Evolutionary conservation across 2,329 filamentous ascomycete species (phyloP), one percentile per base, ranked within the genome.

Genomic region (Emericellopsis atlantica): DNA sequence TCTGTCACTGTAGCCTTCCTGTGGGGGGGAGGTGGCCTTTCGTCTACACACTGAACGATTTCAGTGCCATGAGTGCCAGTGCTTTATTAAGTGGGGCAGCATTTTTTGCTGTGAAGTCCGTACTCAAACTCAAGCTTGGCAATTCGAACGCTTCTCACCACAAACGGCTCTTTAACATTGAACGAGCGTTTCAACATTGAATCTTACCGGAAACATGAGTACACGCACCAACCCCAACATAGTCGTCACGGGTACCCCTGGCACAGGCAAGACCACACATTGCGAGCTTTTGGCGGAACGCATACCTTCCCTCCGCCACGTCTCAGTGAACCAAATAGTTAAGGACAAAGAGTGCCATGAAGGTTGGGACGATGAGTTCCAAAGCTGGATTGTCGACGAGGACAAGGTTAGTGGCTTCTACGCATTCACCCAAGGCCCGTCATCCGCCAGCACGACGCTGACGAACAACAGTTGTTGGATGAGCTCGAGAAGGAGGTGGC

Each of bases 261-360:
- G 92, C 42, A 87, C 93, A 23, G 92, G 92, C 55, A 98, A 98
- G 67, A 95, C 89, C 15, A 93, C 85, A 7, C 89, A 95, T 59
- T 86, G 84, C 56, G 85, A 94, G 60, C 72, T 78, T 52, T 67
- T 98, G 38, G 85, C 86, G 6, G 71, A 82, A 55, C 77, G 74
- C 44, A 84, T 82, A 8, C 32, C 32, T 15, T 84, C 82, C 2
- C 66, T 96, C 48, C 81, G 79, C 52, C 89, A 95, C 59, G 61
- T 98, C 12, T 83, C 83, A 9, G 78, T 98, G 54, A 98, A 96
- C 60, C 77, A 94, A 51, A 70, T 96, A 32, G 89, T 93, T 46
- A 95, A 95, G 62, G 85, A 94, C 46, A 76, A 81, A 49, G 78
- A 74, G 44, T 95, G 89, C 55, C 84, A 92, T 54, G 88, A 95